phyloP scores from a whole-genome alignment of 1,139 yeast species.

The Geotrichum klebahnii region DNA sequence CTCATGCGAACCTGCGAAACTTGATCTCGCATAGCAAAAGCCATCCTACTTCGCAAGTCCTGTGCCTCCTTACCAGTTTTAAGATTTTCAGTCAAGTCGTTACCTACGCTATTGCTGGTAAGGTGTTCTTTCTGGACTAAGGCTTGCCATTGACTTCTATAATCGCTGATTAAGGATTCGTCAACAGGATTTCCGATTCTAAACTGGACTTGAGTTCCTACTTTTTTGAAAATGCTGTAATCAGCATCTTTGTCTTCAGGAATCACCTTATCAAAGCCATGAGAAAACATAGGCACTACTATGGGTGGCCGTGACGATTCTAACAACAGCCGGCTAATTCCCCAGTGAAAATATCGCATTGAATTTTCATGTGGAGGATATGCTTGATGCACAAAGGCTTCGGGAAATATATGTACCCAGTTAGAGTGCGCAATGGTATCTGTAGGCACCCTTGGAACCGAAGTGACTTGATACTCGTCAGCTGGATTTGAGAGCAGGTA shows the following conservation, averaged over 20 bases:
- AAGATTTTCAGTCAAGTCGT: slow-evolving; percentile 59
- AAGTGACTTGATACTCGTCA: slow-evolving; percentile 24
- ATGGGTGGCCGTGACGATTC: slow-evolving; percentile 84
- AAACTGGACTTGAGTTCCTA: slow-evolving; percentile 57
- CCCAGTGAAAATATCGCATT: slow-evolving; percentile 96
- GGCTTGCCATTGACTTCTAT: slow-evolving; percentile 63
- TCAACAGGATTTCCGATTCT: slow-evolving; percentile 69
- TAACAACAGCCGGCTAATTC: slow-evolving; percentile 73
- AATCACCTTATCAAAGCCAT: slow-evolving; percentile 81
- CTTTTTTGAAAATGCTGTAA: slow-evolving; percentile 47
- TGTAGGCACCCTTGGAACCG: background rate
- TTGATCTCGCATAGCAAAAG: slow-evolving; percentile 60
- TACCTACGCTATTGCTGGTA: slow-evolving; percentile 31
- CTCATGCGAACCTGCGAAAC: slow-evolving; percentile 57
- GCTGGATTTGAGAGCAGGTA: slow-evolving; percentile 57
- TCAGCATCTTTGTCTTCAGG: slow-evolving; percentile 59
- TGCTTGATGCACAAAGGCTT: slow-evolving; percentile 86
- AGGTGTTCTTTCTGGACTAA: slow-evolving; percentile 53
- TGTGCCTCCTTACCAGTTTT: slow-evolving; percentile 61
- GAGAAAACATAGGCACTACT: slow-evolving; percentile 80
- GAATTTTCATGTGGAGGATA: slow-evolving; percentile 74
- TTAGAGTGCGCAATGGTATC: slow-evolving; percentile 48
- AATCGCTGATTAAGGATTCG: slow-evolving; percentile 55
- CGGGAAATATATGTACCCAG: slow-evolving; percentile 96
- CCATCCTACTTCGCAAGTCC: slow-evolving; percentile 61